phyloP scores from a whole-genome alignment of 257 asterid genomes.

The Solanum lignicaule region DNA sequence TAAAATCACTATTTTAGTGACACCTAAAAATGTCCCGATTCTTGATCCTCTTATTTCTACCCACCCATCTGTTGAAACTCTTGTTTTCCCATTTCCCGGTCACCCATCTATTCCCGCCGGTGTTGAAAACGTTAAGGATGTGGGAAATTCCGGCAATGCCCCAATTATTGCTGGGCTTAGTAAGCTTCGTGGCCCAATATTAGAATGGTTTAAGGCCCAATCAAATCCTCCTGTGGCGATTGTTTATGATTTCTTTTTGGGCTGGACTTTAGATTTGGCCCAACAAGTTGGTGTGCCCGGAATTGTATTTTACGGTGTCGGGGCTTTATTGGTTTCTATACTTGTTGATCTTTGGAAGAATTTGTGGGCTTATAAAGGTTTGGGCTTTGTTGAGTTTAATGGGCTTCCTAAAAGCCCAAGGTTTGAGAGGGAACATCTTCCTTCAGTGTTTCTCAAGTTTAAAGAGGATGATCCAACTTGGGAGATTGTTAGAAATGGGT shows the following conservation, averaged over 20 bases:
- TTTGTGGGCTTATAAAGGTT: background rate
- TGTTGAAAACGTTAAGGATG: slow-evolving; percentile 52
- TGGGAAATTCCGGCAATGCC: slow-evolving; percentile 50
- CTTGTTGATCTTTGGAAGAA: slow-evolving; percentile 24
- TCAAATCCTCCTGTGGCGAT: slow-evolving; percentile 47
- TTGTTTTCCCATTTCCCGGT: slow-evolving; percentile 50
- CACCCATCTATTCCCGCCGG: slow-evolving; percentile 53
- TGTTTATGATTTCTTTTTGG: slow-evolving; percentile 64
- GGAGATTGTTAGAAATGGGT: slow-evolving; percentile 18
- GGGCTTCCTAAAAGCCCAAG: slow-evolving; percentile 46
- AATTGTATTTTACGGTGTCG: slow-evolving; percentile 31
- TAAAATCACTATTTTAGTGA: slow-evolving; percentile 45
- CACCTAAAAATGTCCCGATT: slow-evolving; percentile 49
- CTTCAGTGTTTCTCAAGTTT: slow-evolving; percentile 36
- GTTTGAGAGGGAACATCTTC: slow-evolving; percentile 29
- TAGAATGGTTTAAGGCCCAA: slow-evolving; percentile 46
- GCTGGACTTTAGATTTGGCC: slow-evolving; percentile 58
- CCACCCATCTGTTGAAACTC: slow-evolving; percentile 40
- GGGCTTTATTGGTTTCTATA: slow-evolving; percentile 14
- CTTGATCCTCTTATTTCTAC: slow-evolving; percentile 40
- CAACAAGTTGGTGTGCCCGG: slow-evolving; percentile 34
- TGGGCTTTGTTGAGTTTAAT: slow-evolving; percentile 8
- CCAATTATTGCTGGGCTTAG: slow-evolving; percentile 39
- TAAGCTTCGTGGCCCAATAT: slow-evolving; percentile 29
- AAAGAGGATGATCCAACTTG: slow-evolving; percentile 14